Percentiles rank a stretch among this genome's conserved stretches.
Conservation (phyloP, 2,329 filamentous ascomycete species). For the Hansfordia pulvinata region DNA sequence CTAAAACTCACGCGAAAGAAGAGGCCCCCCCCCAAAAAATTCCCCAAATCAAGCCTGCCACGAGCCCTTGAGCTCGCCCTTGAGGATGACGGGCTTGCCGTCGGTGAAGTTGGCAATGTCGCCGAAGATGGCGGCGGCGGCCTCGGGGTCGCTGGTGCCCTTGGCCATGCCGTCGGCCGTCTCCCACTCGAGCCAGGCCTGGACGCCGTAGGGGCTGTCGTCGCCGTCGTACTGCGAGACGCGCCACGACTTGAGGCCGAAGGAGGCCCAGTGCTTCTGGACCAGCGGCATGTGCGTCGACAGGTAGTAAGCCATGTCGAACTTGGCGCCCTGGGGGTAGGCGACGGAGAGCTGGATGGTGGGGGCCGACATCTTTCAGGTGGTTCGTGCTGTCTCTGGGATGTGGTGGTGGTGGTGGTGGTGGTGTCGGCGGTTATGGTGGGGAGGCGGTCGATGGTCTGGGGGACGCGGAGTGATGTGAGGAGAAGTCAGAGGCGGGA, state of each 20-base stretch:
- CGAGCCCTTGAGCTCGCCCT: neutral
- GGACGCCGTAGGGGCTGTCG: neutral
- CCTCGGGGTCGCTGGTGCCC: neutral
- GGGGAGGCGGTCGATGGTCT: too few species aligned
- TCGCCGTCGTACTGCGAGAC: constrained; percentile 1
- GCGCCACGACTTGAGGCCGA: constrained; percentile 1
- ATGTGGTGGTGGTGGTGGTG: too few species aligned
- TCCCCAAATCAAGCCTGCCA: too few species aligned
- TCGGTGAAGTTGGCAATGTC: constrained; percentile 1
- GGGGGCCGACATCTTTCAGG: too few species aligned
- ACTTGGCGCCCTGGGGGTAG: constrained; percentile 1
- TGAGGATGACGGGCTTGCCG: neutral
- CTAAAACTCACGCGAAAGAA: too few species aligned
- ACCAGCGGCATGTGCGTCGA: constrained; percentile 1
- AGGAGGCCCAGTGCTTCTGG: neutral
- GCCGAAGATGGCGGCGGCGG: neutral
- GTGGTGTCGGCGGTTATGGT: too few species aligned
- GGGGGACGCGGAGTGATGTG: too few species aligned
- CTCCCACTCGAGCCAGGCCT: neutral
- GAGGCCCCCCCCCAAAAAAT: too few species aligned
- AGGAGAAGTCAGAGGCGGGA: too few species aligned
- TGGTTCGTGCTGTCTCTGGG: too few species aligned
- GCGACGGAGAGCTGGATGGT: too few species aligned
- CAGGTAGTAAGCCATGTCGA: constrained; percentile 1
- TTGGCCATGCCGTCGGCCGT: neutral